These are phyloP conservation scores for Tetracentron sinense DNA, from an alignment of 164 flowering plant genomes.

Conservation along the genomic window DNA sequence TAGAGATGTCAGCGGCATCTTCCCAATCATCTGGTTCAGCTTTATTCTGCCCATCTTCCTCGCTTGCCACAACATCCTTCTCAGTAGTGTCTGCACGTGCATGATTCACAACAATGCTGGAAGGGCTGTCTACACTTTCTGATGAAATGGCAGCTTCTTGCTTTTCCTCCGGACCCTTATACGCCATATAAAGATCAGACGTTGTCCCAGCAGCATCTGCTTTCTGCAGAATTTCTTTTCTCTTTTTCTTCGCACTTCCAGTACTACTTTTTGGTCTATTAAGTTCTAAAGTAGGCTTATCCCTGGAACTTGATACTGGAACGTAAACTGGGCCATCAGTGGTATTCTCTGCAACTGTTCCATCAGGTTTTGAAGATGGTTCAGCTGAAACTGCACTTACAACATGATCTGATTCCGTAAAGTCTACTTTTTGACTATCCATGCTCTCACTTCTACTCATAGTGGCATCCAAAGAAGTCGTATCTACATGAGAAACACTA, in stretches of 20 bases:
- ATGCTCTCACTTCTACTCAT: slow-evolving; percentile 11
- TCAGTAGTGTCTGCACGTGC: slow-evolving; percentile 20
- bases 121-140: slow-evolving; percentile 27
- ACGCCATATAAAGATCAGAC: slow-evolving; percentile 80
- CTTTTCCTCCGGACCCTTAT: slow-evolving; percentile 83
- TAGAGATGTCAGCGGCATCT: too few relatives aligned
- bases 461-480: slow-evolving; percentile 14
- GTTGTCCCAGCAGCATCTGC: slow-evolving; percentile 87
- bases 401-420: slow-evolving; percentile 12
- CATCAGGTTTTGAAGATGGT: slow-evolving; percentile 23
- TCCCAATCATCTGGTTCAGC: slow-evolving; percentile 91
- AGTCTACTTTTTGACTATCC: slow-evolving; percentile 12
- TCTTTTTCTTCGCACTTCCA: slow-evolving; percentile 53
- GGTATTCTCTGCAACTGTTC: slow-evolving; percentile 25
- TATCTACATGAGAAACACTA: slow-evolving; percentile 10
- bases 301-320: slow-evolving; percentile 32
- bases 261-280: slow-evolving; percentile 35
- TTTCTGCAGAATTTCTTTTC: slow-evolving; percentile 59
- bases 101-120: too few relatives aligned
- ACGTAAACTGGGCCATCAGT: slow-evolving; percentile 15
- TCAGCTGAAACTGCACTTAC: slow-evolving; percentile 27
- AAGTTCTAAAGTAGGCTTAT: slow-evolving; percentile 37
- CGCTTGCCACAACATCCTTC: slow-evolving; percentile 23
- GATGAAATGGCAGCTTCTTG: slow-evolving; percentile 31
- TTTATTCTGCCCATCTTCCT: slow-evolving; percentile 32